Evolutionary conservation across 2,329 filamentous ascomycete genomes (phyloP), one percentile per base, ranked within the genome.

Genomic region (Xylariaceae sp.): DNA sequence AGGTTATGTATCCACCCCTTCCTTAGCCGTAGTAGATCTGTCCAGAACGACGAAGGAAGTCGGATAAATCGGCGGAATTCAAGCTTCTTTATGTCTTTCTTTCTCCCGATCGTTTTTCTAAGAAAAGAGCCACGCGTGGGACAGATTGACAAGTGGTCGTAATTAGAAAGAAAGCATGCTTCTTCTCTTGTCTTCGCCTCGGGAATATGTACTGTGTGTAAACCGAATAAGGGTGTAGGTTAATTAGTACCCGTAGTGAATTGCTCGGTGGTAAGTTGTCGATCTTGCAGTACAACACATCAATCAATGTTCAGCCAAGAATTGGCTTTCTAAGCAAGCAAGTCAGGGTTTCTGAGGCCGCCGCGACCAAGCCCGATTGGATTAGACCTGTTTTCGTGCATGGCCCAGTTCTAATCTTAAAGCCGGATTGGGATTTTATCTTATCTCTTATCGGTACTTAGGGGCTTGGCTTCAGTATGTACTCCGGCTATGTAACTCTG

Each of bases 271-370:
- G 32, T 37, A n/a, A 29, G 26, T 16, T 37, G 32, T 37, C 32
- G 32, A 16, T 37, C 32, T 37, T 37, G 32, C 14, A 37, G 32
- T 37, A 37, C 32, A 37, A 16, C 32, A 37, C 32, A 37, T 37
- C 32, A 26, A 26, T 9, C 23, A n/a, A n/a, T n/a, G n/a, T 26
- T 26, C 23, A 26, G 23, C 23, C 23, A 9, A 26, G 52, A 52
- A 60, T 62, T 59, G 53, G 56, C 54, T 55, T 64, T 59, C 56
- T 60, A 63, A 63, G 59, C 60, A 62, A 60, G 56, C 55, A 49
- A 57, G 52, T 47, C 48, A 26, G 23, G 21, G n/a, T 42, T 29
- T 19, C 16, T 47, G 23, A 53, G 20, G 48, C 56, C 47, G 61
- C 56, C 52, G 60, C 60, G 56, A 53, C 48, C 53, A 58, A 47